These are phyloP conservation scores for Capsicum chinense DNA, from an alignment of 257 asterid genomes.

Conservation along the genomic window DNA sequence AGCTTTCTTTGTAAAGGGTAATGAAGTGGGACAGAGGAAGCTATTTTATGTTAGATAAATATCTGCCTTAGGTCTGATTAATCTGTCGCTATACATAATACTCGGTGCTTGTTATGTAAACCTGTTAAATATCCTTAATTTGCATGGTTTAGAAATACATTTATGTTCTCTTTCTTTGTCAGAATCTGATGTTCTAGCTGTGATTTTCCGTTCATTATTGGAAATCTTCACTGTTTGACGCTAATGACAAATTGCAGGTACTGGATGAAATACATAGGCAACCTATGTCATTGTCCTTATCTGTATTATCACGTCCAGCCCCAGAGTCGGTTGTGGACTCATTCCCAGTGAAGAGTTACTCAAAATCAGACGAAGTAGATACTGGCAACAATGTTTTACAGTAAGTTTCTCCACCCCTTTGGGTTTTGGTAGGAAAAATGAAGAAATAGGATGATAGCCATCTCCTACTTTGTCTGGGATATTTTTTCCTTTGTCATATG, in stretches of 20 bases:
- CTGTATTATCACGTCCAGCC: conserved; percentile 82
- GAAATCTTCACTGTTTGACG: conserved; percentile 1
- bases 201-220: neutral
- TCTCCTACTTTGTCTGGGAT: neutral
- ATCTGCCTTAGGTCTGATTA: conserved; percentile 11
- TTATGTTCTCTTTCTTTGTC: neutral
- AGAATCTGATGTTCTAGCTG: neutral
- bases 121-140: conserved; percentile 11
- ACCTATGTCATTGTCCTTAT: conserved; percentile 75
- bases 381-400: conserved; percentile 54
- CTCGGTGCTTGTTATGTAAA: neutral
- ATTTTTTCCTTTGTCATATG: neutral
- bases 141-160: neutral
- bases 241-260: conserved; percentile 53
- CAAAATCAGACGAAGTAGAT: conserved; percentile 49
- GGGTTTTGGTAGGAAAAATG: conserved; percentile 1
- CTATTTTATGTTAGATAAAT: neutral
- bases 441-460: conserved; percentile 9
- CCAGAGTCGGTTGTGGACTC: conserved; percentile 88
- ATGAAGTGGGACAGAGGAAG: neutral
- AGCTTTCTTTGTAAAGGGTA: neutral
- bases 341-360: conserved; percentile 73
- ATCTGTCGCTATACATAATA: conserved; percentile 1
- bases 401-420: conserved; percentile 53
- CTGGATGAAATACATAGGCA: conserved; percentile 94